Percentiles rank a stretch among this genome's conserved stretches.
phyloP scores from a whole-genome alignment of 352 stramenopile species.

The Phytopythium chamaehyphon region DNA sequence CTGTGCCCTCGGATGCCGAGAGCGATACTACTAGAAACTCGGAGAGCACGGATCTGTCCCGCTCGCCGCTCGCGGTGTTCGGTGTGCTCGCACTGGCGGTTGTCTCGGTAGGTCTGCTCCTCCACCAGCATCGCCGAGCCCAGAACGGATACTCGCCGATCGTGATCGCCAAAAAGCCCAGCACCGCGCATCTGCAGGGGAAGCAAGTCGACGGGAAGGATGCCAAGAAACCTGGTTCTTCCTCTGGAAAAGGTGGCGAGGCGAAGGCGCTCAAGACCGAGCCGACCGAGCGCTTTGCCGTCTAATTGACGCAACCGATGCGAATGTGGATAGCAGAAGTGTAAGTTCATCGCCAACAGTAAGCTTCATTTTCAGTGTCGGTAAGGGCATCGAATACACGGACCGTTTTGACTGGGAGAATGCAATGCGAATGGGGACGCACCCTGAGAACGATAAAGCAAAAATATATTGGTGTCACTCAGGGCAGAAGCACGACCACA shows the following conservation, averaged over 20 bases:
- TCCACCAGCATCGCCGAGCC: conserved; percentile 48
- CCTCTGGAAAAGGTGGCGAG: conserved; percentile 22
- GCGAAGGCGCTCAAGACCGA: conserved; percentile 52
- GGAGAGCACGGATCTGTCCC: conserved; percentile 17
- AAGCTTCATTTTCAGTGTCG: no score
- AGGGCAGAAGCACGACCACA: neutral
- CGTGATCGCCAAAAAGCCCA: neutral
- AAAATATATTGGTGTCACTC: neutral
- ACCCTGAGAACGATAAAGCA: conserved; percentile 8
- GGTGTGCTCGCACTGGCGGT: conserved; percentile 36
- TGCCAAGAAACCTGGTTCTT: conserved; percentile 24
- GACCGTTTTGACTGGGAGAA: neutral
- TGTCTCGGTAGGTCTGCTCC: conserved; percentile 43
- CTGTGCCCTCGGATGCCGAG: conserved; percentile 26
- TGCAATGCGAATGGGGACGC: conserved; percentile 19
- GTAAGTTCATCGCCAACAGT: neutral
- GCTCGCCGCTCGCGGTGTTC: conserved; percentile 31
- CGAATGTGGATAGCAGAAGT: neutral
- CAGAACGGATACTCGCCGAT: conserved; percentile 67
- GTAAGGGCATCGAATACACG: neutral
- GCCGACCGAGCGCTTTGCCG: conserved; percentile 59
- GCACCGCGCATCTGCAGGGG: conserved; percentile 22
- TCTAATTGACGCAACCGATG: conserved; percentile 18
- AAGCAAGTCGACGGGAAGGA: conserved; percentile 19
- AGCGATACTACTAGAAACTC: conserved; percentile 25